Evolutionary conservation across 345 rosid genomes (phyloP), one percentile per base, ranked within the genome.

Genomic region (Litchi chinensis): DNA sequence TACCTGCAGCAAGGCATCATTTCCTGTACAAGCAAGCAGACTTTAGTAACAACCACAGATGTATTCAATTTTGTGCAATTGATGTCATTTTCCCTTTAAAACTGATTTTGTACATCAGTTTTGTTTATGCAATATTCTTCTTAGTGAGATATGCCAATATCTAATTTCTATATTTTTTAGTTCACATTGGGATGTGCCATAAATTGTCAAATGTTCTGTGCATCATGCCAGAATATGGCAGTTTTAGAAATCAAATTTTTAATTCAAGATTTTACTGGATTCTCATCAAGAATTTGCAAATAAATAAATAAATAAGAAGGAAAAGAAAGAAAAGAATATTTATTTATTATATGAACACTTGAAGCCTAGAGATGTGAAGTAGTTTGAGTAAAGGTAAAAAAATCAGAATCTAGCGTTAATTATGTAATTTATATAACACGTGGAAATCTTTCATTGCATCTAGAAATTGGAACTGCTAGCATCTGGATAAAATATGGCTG

Each of bases 371-470:
- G 62, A 37, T 16, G 48, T 16, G 21, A 54, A 60, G 32, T 73
- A n/a, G n/a, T n/a, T n/a, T n/a, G n/a, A n/a, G 19, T 57, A 41
- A 62, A 44, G 46, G 39, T 57, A 12, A 74, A 74, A n/a, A 59
- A 41, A 24, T 52, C 22, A 13, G 40, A 74, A 62, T 41, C 77
- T 62, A 43, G 22, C n/a, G 54, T n/a, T 73, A 19, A 57, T 59
- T 41, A 22, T 10, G 21, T 59, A 22, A 73, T 73, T 5, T 41
- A 11, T 50, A 12, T 40, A 73, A 59, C 48, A 73, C 5, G 32
- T 56, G 68, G 65, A n/a, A 44, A 74, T 26, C 10, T 74, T 75
- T 62, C 22, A 57, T 67, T 52, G 18, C 67, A 9, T 56, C 44
- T 68, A 44, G 16, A 65, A 68, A 66, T 54, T 60, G 40, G 32